Evolutionary conservation across 1,284 basidiomycete species (phyloP), one percentile per base, ranked within the genome.

Genomic region (Cutaneotrichosporon sp.): DNA sequence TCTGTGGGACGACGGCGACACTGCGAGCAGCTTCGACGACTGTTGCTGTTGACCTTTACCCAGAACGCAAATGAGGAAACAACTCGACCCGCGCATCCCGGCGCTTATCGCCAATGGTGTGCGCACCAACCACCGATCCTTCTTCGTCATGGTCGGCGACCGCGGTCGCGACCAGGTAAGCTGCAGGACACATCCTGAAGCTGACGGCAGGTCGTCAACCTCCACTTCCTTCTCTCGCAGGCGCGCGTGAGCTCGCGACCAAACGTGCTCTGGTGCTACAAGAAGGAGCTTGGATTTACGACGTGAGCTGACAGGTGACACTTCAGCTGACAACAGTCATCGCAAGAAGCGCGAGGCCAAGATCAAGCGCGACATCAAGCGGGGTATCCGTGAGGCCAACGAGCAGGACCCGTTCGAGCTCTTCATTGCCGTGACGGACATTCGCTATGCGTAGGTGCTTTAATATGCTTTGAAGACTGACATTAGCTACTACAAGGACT

Each of bases 371-470:
- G 90, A 97, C 69, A 85, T 94, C 37, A 96, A 97, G 76, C 83
- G 90, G 23, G 93, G 94, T 8, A 83, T 93, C 44, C 81, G 94
- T 20, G 94, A 99, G 67, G 85, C 88, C 21, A 94, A 94, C 68
- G 90, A 97, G 55, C 90, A 94, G 71, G 85, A 90, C 71, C 94
- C 96, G 1, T 98, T 99, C 68, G 96, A 98, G 78, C 88, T 98
- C 51, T 98, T 99, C 68, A 87, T 98, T 21, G 88, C 90, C 3
- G 91, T 97, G n/a, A 98, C 96, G 8, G 94, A 99, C 72, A 97
- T 99, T 55, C 86, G 94, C 58, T 98, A 99, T 79, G 90, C 87
- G 82, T 89, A 70, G 69, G 85, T 30, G 22, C 1, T 1, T 7
- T 4, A 5, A 7, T 4, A 23, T 49, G 20, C 18, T 15, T 37